Evolutionary conservation across 768 basidiomycete species (phyloP), one percentile per base, ranked within the genome.

Genomic region (Paxillus rubicundulus): DNA sequence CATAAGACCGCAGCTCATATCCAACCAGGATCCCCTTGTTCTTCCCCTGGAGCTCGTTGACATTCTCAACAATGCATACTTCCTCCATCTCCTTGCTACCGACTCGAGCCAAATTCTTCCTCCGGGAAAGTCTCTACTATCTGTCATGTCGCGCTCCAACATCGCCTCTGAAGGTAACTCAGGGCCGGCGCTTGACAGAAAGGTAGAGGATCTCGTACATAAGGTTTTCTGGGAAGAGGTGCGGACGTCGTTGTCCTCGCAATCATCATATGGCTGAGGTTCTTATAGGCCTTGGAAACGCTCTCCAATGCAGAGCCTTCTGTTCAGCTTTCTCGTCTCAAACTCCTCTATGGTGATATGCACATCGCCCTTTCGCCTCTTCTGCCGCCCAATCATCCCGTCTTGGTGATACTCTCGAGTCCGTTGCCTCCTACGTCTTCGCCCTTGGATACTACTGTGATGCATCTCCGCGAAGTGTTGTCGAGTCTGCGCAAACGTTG

Each of bases 211-310:
- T 50, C 54, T 75, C 7, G 77, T 81, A 12, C 84, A 86, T 63
- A 72, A 71, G 45, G 86, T 84, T 4, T 90, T 90, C 64, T 90
- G 87, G 87, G 81, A 83, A 38, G 80, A 86, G 76, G 87, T 88
- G 59, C 61, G 77, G 59, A 37, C 59, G 49, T 42, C 37, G 4
- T 52, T 52, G 38, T 47, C 57, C 43, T 10, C 45, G 44, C 39
- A 30, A 49, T 51, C 39, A 9, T 43, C 38, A 28, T 43, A 46
- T 14, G 40, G 40, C 61, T 72, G 57, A 69, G 53, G 46, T 60
- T 53, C 45, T 39, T 27, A 36, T 60, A 89, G 87, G 86, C 81
- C 2, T 56, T 77, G 9, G 72, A 78, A 50, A 64, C 76, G 1
- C 73, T 90, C 7, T 83, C 84, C 3, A 79, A 79, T 24, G 73